Percentiles rank a stretch among this genome's conserved stretches.
phyloP scores from a whole-genome alignment of 108 stramenopile genomes.

The Pseudonitzschia multistriata region DNA sequence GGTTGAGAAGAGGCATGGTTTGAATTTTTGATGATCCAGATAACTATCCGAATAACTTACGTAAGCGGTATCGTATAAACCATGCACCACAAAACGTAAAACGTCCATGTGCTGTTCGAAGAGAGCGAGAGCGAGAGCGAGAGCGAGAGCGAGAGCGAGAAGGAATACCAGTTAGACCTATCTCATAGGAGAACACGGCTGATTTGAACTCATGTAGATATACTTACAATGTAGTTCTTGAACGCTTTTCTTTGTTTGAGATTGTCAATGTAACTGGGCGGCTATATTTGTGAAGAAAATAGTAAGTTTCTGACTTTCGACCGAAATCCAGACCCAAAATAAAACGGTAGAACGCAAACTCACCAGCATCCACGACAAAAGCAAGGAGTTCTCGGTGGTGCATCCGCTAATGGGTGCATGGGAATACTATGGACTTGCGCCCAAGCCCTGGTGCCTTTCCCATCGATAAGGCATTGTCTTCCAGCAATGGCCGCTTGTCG shows the following conservation, averaged over 20 bases:
- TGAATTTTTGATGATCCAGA: neutral
- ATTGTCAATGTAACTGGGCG: conserved; percentile 78
- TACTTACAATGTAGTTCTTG: conserved; percentile 40
- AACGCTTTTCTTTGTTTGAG: conserved; percentile 56
- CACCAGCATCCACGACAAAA: conserved; percentile 82
- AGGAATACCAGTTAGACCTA: no score
- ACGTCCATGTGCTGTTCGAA: conserved; percentile 18
- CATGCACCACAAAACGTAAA: conserved; percentile 51
- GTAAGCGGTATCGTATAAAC: conserved; percentile 80
- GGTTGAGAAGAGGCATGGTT: neutral
- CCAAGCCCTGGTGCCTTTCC: conserved; percentile 74
- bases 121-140: neutral
- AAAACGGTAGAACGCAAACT: neutral
- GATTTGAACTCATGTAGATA: no score
- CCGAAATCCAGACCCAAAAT: neutral
- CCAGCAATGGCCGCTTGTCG: conserved; percentile 86
- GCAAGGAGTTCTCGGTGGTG: conserved; percentile 68
- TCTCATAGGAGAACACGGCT: no score
- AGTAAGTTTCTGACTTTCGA: neutral
- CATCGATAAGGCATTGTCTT: conserved; percentile 74
- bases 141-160: neutral
- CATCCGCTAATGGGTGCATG: conserved; percentile 83
- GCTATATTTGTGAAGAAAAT: neutral
- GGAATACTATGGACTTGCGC: conserved; percentile 53
- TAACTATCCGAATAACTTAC: conserved; percentile 2